Evolutionary conservation across 1,139 yeast species (phyloP).

Genomic region (Yamadazyma taylorii): DNA sequence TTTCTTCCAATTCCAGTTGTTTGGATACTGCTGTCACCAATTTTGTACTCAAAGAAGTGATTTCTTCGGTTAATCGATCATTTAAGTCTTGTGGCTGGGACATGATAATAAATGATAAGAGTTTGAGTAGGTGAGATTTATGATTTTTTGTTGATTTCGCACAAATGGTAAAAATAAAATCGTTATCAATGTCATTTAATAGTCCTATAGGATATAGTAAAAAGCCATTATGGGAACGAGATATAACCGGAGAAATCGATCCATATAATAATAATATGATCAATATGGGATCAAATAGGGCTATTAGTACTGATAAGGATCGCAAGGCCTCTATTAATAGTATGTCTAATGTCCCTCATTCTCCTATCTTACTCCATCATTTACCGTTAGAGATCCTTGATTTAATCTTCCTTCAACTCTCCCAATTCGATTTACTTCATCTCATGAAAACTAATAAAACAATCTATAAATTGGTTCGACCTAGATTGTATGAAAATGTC

Average conservation of each 20-base stretch:
- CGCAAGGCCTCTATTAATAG: too few species aligned
- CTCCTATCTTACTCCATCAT: slow-evolving; percentile 5
- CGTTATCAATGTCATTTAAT: slow-evolving; percentile 9
- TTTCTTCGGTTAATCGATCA: slow-evolving; percentile 52
- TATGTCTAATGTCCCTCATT: too few species aligned
- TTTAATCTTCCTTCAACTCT: slow-evolving; percentile 31
- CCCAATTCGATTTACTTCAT: slow-evolving; percentile 43
- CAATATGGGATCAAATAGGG: background rate
- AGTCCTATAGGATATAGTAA: slow-evolving; percentile 19
- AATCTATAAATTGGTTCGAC: slow-evolving; percentile 30
- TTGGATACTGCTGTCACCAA: slow-evolving; percentile 61
- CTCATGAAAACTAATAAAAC: slow-evolving; percentile 31
- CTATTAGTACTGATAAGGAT: too few species aligned
- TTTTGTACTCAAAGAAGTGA: slow-evolving; percentile 57
- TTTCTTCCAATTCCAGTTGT: slow-evolving; percentile 54
- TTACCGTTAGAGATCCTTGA: slow-evolving; percentile 41
- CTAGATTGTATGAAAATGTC: slow-evolving; percentile 37
- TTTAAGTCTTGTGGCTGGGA: slow-evolving; percentile 10
- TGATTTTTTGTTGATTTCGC: too few species aligned
- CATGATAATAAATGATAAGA: too few species aligned
- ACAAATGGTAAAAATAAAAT: too few species aligned
- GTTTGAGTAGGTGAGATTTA: too few species aligned
- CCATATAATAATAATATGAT: background rate
- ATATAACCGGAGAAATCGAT: background rate
- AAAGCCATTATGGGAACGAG: slow-evolving; percentile 13